Evolutionary conservation across 495 filamentous ascomycete species (phyloP).

Genomic region (Xylaria bambusicola): DNA sequence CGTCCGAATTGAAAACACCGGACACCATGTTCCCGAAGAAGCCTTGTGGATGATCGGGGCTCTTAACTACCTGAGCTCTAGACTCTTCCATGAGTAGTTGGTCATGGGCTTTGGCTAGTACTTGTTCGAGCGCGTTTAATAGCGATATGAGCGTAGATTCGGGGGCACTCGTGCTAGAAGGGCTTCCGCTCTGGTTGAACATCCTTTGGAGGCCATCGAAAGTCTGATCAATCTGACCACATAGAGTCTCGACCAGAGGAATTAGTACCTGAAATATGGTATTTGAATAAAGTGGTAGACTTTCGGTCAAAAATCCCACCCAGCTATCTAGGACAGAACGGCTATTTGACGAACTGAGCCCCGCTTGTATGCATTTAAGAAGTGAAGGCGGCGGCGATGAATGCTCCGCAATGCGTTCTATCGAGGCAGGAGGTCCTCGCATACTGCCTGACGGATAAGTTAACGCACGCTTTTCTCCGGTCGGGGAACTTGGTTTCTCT

Average conservation of each 20-base stretch:
- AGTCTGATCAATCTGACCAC: conserved; percentile 67
- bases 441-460: conserved; percentile 33
- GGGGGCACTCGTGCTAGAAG: conserved; percentile 44
- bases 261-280: conserved; percentile 88
- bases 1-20: conserved; percentile 82
- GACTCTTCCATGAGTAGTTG: conserved; percentile 75
- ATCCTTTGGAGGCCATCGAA: conserved; percentile 64
- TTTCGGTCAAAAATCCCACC: conserved; percentile 83
- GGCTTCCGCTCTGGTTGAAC: conserved; percentile 49
- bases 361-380: conserved; percentile 78
- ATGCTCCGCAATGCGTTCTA: conserved; percentile 34
- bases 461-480: conserved; percentile 42
- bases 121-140: conserved; percentile 85
- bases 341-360: conserved; percentile 73
- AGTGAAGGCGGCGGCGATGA: conserved; percentile 70
- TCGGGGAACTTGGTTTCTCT: conserved; percentile 45
- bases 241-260: conserved; percentile 87
- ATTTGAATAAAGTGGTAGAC: conserved; percentile 77
- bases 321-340: conserved; percentile 84
- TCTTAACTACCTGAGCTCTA: conserved; percentile 66
- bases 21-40: conserved; percentile 98
- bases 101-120: conserved; percentile 85
- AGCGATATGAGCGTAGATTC: conserved; percentile 74
- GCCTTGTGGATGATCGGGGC: conserved; percentile 80
- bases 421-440: conserved; percentile 22